Evolutionary conservation across 176 grass and related monocot genomes (phyloP), one percentile per base, ranked within the genome.

Genomic region (Aegilops tauschii): DNA sequence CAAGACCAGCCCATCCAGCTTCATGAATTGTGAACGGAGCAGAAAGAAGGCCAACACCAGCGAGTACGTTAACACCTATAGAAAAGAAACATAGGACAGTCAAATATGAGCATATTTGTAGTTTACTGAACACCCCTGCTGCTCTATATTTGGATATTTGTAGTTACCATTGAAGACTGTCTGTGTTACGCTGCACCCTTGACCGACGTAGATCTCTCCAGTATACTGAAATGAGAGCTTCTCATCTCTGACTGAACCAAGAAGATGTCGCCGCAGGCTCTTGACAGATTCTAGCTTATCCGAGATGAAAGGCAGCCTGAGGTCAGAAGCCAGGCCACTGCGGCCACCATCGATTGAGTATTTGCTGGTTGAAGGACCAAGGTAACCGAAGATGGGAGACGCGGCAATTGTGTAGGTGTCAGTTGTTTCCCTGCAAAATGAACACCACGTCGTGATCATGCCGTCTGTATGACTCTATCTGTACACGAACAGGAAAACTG

Each of bases 151-250:
- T 65, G 14, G 83, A 66, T 21, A 21, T 30, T 31, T 18, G 61
- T 61, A 52, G 82, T 92, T 90, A 98, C 96, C 93, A 73, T 98
- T 98, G 82, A 98, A 98, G 86, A 98, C 93, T 64, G 96, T 94
- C 50, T 98, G 96, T 61, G 93, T 95, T 11, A 98, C 84, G 71
- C 73, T 95, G 80, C 96, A 98, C 32, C 96, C 91, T 84, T 90
- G 96, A 61, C 76, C 79, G 8, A 86, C 89, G 52, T 86, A 89
- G 25, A 86, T 54, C 91, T 98, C 95, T 49, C 50, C 93, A 64
- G 88, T 87, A 63, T 88, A 85, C 42, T 80, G 91, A 68, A 94
- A 85, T 1, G 93, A 92, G 70, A 84, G 78, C 28, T 83, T 89
- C 29, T 92, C 92, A 32, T 95, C 86, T 79, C 58, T 74, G 10